Evolutionary conservation across 1,139 yeast genomes (phyloP), one percentile per base, ranked within the genome.

Genomic region (Magnusiomyces fungicola): DNA sequence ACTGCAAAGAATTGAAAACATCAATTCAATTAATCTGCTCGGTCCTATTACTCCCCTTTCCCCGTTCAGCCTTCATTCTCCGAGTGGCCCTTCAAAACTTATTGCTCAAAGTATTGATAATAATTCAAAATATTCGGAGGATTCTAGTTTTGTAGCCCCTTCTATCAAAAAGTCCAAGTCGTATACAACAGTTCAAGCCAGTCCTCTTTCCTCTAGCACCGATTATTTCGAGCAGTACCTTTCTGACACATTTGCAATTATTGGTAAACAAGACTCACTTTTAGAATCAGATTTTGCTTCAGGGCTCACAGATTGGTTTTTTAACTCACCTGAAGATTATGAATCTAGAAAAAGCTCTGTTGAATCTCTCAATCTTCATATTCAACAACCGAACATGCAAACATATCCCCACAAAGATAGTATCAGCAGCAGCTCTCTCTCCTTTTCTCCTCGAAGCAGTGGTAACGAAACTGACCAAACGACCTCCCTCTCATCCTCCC

Each of bases 21-120:
- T 27, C n/a, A 32, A 19, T 22, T 30, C n/a, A 14, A 10, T 27
- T 2, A 29, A 32, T 21, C 29, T 32, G 7, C 37, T 42, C 2
- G 21, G 38, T 23, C 45, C 45, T 22, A 30, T 42, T 9, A 32
- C 45, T 18, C 45, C 45, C 14, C 38, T 42, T 14, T 42, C 45
- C 2, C 45, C 45, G 5, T 30, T 42, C 6, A 18, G 24, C 22
- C 12, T 42, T 12, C 30, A 27, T 29, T 14, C 45, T 30, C 32
- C 45, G 5, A 16, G 27, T 10, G 16, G n/a, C 19, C 27, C 36
- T 21, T 22, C 29, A 19, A n/a, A 32, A 3, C 18, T 42, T 3
- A 9, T 19, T 3, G 5, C 19, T 7, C 16, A 18, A 6, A 12
- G n/a, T 18, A n/a, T 7, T 24, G 16, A 6, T 39, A 14, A 16